phyloP scores from a whole-genome alignment of 1,284 basidiomycete species.

The Quambalaria eucalypti region DNA sequence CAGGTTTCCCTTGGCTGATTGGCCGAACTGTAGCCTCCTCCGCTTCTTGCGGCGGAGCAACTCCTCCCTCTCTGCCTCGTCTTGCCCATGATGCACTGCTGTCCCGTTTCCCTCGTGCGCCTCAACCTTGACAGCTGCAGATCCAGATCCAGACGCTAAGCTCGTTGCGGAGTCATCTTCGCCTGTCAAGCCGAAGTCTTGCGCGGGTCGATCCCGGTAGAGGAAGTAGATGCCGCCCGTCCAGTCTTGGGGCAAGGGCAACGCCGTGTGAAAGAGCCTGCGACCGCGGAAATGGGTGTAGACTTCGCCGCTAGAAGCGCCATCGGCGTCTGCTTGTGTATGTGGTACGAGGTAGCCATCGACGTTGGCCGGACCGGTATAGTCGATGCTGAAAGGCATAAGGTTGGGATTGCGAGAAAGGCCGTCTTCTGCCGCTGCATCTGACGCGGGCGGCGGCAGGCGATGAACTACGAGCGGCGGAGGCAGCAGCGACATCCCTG shows the following conservation, averaged over 20 bases:
- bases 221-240: background rate
- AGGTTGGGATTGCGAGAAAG: background rate
- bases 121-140: too few relatives aligned
- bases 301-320: background rate
- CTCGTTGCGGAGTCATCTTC: too few relatives aligned
- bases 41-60: background rate
- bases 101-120: too few relatives aligned
- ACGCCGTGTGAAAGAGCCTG: background rate
- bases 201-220: background rate
- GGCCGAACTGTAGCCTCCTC: too few relatives aligned
- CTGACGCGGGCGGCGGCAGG: background rate
- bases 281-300: background rate
- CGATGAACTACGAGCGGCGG: background rate
- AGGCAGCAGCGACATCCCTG: background rate
- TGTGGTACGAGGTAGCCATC: slow-evolving; percentile 1
- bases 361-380: slow-evolving; percentile 1
- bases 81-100: too few relatives aligned
- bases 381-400: background rate
- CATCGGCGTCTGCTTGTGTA: background rate
- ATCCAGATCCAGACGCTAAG: too few relatives aligned
- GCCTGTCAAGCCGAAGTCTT: too few relatives aligned
- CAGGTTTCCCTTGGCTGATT: too few relatives aligned
- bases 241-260: background rate
- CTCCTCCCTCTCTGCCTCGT: background rate
- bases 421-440: background rate